These are phyloP conservation scores for Naumovozyma castellii DNA, from an alignment of 805 yeast species.

Conservation along the genomic window DNA sequence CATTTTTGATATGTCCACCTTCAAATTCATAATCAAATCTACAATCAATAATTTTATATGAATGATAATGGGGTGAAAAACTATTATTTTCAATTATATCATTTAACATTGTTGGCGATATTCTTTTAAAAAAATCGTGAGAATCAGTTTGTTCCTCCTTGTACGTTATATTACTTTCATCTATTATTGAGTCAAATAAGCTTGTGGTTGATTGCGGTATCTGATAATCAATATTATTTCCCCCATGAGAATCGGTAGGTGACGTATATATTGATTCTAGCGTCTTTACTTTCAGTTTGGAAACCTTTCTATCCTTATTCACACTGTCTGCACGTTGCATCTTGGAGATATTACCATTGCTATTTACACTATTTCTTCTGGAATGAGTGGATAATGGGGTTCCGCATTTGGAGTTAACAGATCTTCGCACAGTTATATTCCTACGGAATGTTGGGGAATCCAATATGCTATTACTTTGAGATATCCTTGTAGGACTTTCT, in stretches of 20 bases:
- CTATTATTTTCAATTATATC: constrained; percentile 30
- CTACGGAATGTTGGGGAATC: neutral
- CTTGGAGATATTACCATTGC: constrained; percentile 1
- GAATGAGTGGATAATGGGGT: constrained; percentile 12
- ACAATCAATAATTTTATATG: constrained; percentile 65
- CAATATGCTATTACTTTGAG: neutral
- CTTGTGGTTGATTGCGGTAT: neutral
- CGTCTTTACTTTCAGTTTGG: constrained; percentile 28
- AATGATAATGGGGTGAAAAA: constrained; percentile 42
- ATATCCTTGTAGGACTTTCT: neutral
- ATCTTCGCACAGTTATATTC: neutral
- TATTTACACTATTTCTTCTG: constrained; percentile 4
- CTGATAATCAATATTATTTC: neutral
- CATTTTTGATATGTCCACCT: constrained; percentile 87
- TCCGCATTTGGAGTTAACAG: neutral
- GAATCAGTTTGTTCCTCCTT: constrained; percentile 30
- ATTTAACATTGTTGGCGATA: constrained; percentile 35
- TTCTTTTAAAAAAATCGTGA: constrained; percentile 44
- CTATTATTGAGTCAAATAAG: constrained; percentile 38
- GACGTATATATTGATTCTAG: too few relatives aligned
- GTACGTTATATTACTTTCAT: constrained; percentile 51
- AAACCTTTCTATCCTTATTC: constrained; percentile 7
- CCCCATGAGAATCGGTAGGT: neutral
- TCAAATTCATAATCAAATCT: constrained; percentile 84
- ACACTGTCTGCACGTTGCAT: constrained; percentile 2